phyloP scores from a whole-genome alignment of 2,329 filamentous ascomycete genomes.

The Colletotrichum costaricense region DNA sequence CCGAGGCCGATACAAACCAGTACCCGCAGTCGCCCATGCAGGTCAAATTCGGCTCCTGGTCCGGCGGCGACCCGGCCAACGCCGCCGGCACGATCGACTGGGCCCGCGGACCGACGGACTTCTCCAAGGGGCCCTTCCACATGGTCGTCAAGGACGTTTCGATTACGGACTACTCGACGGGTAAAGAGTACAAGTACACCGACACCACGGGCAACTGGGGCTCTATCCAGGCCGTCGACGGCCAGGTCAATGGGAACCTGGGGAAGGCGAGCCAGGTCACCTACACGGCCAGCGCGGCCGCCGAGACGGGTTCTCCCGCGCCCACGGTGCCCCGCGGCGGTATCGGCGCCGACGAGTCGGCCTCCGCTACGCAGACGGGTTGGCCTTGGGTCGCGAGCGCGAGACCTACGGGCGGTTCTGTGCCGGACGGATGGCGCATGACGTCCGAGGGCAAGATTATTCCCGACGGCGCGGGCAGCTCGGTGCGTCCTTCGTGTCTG shows the following conservation, averaged over 20 bases:
- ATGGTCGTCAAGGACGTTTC: slow-evolving; percentile 84
- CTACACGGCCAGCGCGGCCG: slow-evolving; percentile 68
- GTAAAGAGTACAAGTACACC: slow-evolving; percentile 83
- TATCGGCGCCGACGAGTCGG: slow-evolving; percentile 67
- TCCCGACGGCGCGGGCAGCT: slow-evolving; percentile 70
- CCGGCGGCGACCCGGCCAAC: slow-evolving; percentile 88
- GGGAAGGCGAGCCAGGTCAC: slow-evolving; percentile 63
- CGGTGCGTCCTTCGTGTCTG: slow-evolving; percentile 39
- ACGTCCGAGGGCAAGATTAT: slow-evolving; percentile 83
- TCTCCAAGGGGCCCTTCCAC: slow-evolving; percentile 82
- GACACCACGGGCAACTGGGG: slow-evolving; percentile 82
- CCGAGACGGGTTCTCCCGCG: slow-evolving; percentile 69
- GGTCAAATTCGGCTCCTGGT: slow-evolving; percentile 92
- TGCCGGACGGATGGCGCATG: slow-evolving; percentile 86
- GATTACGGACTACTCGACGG: slow-evolving; percentile 93
- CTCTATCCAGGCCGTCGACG: slow-evolving; percentile 85
- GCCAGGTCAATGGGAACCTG: slow-evolving; percentile 77
- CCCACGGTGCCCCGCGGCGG: slow-evolving; percentile 78
- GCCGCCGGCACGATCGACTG: slow-evolving; percentile 85
- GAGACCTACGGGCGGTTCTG: slow-evolving; percentile 63
- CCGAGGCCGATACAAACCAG: slow-evolving; percentile 76
- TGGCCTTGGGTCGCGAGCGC: slow-evolving; percentile 76
- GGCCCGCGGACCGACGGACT: slow-evolving; percentile 89
- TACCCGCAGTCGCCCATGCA: slow-evolving; percentile 98
- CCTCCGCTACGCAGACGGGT: slow-evolving; percentile 67